Conservation (phyloP, 2,329 filamentous ascomycete species). For the Calycina herbarum region DNA sequence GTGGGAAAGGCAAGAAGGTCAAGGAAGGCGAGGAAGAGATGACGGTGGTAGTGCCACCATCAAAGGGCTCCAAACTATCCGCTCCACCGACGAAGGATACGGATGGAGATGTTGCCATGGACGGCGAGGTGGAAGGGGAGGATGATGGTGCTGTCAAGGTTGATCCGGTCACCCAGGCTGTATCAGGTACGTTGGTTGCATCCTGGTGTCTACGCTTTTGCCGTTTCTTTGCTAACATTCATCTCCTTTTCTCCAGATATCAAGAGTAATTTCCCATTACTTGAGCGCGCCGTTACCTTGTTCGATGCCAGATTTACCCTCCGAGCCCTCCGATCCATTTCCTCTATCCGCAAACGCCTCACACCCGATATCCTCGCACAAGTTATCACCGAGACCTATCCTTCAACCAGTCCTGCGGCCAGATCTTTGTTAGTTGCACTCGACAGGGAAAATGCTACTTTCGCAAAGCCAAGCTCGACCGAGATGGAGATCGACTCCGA, state of each 20-base stretch:
- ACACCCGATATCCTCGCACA: constrained; percentile 78
- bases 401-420: constrained; percentile 59
- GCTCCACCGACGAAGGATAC: constrained; percentile 57
- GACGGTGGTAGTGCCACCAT: constrained; percentile 76
- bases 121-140: constrained; percentile 45
- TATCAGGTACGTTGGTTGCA: constrained; percentile 62
- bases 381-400: constrained; percentile 79
- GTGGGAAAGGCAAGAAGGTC: constrained; percentile 61
- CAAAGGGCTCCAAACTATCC: constrained; percentile 62
- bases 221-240: constrained; percentile 21
- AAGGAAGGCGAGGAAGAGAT: constrained; percentile 76
- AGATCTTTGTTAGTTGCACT: constrained; percentile 70
- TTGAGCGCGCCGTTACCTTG: constrained; percentile 87
- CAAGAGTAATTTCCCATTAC: constrained; percentile 86
- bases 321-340: constrained; percentile 90
- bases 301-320: constrained; percentile 97
- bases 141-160: constrained; percentile 51
- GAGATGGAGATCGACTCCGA: constrained; percentile 77
- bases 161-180: constrained; percentile 60
- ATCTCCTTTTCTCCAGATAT: constrained; percentile 64
- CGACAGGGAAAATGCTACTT: constrained; percentile 63
- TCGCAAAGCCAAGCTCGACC: constrained; percentile 55
- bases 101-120: constrained; percentile 73
- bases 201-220: constrained; percentile 4
- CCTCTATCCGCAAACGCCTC: constrained; percentile 88